Conservation (phyloP, 345 rosid genomes). For the Pistacia vera region DNA sequence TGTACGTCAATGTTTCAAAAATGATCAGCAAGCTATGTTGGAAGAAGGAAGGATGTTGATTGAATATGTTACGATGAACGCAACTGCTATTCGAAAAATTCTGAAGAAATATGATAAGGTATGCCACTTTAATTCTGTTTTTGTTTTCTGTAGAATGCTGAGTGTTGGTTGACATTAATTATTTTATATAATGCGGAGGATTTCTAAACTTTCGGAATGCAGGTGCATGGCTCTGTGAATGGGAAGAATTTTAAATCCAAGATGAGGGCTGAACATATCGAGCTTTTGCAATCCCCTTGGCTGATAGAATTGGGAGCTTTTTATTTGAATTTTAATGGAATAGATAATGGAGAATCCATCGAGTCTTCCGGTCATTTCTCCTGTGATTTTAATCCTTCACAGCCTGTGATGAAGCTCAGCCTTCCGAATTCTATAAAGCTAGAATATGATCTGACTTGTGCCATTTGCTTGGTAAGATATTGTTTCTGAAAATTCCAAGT, state of each 20-base stretch:
- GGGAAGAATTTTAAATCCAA: slow-evolving; percentile 82
- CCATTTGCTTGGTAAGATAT: slow-evolving; percentile 74
- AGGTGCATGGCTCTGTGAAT: slow-evolving; percentile 83
- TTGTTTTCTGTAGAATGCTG: background rate
- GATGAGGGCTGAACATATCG: slow-evolving; percentile 81
- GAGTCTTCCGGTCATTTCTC: slow-evolving; percentile 56
- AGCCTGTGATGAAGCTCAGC: slow-evolving; percentile 57
- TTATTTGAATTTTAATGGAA: slow-evolving; percentile 62
- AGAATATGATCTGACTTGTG: slow-evolving; percentile 82
- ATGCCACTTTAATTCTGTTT: slow-evolving; percentile 13
- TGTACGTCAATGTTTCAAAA: slow-evolving; percentile 62
- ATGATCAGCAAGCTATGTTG: slow-evolving; percentile 54
- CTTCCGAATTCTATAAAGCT: slow-evolving; percentile 64
- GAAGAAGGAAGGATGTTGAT: slow-evolving; percentile 80
- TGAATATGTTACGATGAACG: slow-evolving; percentile 79
- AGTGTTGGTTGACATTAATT: slow-evolving; percentile 6
- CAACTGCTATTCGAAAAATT: slow-evolving; percentile 84
- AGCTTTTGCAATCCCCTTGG: slow-evolving; percentile 96
- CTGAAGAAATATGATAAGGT: slow-evolving; percentile 97
- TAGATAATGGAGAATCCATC: slow-evolving; percentile 44
- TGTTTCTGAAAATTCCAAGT: slow-evolving; percentile 3
- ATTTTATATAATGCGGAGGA: slow-evolving; percentile 8
- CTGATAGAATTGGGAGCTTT: slow-evolving; percentile 92
- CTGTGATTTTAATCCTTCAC: slow-evolving; percentile 51
- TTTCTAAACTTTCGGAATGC: slow-evolving; percentile 13